These are phyloP conservation scores for Rutstroemia sp. DNA, from an alignment of 2,329 filamentous ascomycete genomes.

Conservation along the genomic window DNA sequence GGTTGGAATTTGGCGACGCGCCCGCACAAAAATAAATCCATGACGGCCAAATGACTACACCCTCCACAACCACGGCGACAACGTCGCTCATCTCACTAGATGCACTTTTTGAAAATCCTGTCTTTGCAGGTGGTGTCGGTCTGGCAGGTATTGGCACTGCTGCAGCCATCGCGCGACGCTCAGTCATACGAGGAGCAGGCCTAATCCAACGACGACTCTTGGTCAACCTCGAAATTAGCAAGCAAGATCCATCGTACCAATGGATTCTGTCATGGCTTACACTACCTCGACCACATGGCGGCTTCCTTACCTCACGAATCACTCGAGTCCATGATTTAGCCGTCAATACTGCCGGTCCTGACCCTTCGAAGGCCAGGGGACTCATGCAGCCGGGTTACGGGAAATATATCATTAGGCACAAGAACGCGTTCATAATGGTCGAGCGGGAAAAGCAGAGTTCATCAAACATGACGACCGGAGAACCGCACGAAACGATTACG, in stretches of 20 bases:
- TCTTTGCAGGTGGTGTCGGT: constrained; percentile 71
- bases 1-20: neutral
- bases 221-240: constrained; percentile 91
- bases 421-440: constrained; percentile 79
- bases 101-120: constrained; percentile 54
- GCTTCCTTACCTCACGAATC: constrained; percentile 42
- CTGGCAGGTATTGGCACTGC: constrained; percentile 82
- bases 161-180: constrained; percentile 73
- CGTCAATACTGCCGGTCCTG: constrained; percentile 52
- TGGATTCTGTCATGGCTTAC: constrained; percentile 97
- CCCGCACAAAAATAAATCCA: neutral
- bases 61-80: constrained; percentile 14
- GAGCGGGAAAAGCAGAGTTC: constrained; percentile 80
- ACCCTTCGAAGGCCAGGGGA: constrained; percentile 69
- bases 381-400: constrained; percentile 87
- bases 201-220: constrained; percentile 79
- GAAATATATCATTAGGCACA: constrained; percentile 78
- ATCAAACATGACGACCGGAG: constrained; percentile 72
- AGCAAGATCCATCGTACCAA: constrained; percentile 84
- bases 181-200: constrained; percentile 61
- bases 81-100: constrained; percentile 40
- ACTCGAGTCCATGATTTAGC: constrained; percentile 54
- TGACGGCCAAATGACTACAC: neutral
- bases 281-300: constrained; percentile 56
- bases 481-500: constrained; percentile 90